Evolutionary conservation across 805 yeast species (phyloP), one percentile per base, ranked within the genome.

Genomic region (Sugiyamaella floridensis): DNA sequence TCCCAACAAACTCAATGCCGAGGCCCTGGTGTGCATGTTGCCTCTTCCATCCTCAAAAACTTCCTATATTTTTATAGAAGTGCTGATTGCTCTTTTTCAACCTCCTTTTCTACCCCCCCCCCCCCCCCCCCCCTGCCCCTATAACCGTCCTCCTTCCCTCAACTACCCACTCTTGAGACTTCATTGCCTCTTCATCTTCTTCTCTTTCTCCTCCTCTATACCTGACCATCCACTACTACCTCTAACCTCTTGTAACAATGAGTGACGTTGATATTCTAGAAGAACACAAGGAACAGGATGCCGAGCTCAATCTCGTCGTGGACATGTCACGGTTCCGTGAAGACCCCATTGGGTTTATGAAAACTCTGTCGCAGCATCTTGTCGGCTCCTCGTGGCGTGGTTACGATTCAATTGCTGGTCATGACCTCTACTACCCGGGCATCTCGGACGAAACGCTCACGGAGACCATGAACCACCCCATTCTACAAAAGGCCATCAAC

Each of bases 351-450:
- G 56, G 60, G 44, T 67, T 68, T 50, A 47, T 70, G 46, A 58
- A 60, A 41, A 64, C 64, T 10, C 47, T 68, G 15, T 63, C 60
- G 19, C 60, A 60, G 43, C 67, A 63, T 48, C 58, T 67, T 43
- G 48, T 59, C 7, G 73, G 74, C 18, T 55, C 66, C 8, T 59
- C 63, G 15, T 72, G 72, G 66, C 64, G 75, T 22, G 67, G 68
- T 14, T 72, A 69, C 56, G 65, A 69, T 43, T 58, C 65, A 41
- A 71, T 68, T 53, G 63, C 66, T 19, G 76, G 76, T 28, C 63
- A 66, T 46, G 60, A 54, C 34, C 56, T 71, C 40, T 71, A 53
- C 56, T 60, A 59, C 50, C 62, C 64, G 14, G 67, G 68, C 6
- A 60, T 69, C 56, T 52, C 63, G 6, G 70, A 65, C 37, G 52